Base-by-base conservation (phyloP, 257 asterid genomes). In the Jacaranda mimosifolia region DNA sequence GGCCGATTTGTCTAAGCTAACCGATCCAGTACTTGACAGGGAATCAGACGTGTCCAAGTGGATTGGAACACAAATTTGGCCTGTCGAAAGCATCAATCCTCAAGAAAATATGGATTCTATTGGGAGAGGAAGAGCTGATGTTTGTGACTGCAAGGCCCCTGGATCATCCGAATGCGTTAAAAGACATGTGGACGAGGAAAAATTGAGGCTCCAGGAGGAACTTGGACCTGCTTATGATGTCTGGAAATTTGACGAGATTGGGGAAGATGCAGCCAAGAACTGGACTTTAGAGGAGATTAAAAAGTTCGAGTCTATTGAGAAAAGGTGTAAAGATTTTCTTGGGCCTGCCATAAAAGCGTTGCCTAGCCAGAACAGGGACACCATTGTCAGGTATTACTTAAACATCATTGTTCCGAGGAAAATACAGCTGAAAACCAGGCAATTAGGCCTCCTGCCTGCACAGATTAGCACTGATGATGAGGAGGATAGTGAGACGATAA, bases 181-280 rank as follows among this genome's bases (percentile, higher is more conserved):
- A 32, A 52, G 4, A 13, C 89, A 85, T 38, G 15, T 83, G 0
- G 38, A 18, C 1, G 72, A 74, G 39, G 66, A 80, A 70, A 70
- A 79, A 57, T 53, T 7, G 21, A 64, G 55, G 77, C 56, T 85
- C 45, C 45, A 59, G 59, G 4, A 21, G 32, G 89, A 83, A 52
- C 57, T 85, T 36, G 84, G 81, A 15, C 9, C 73, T 2, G 85
- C 78, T 18, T 85, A 73, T 68, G 10, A 11, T 38, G 32, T 0
- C 39, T 81, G 82, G 87, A 75, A 78, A 53, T 77, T 83, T 35
- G 49, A 66, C 67, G 75, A 74, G 46, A 80, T 83, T 72, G 89
- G 87, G 17, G 83, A 74, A 74, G 78, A 36, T 0, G 67, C 58
- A 62, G 45, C 82, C 26, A 43, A 3, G 13, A 40, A 32, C 10